Percentiles rank a stretch among this genome's conserved stretches.
Evolutionary conservation across 1,284 basidiomycete genomes (phyloP).

Genomic region (Sporisorium scitamineum): DNA sequence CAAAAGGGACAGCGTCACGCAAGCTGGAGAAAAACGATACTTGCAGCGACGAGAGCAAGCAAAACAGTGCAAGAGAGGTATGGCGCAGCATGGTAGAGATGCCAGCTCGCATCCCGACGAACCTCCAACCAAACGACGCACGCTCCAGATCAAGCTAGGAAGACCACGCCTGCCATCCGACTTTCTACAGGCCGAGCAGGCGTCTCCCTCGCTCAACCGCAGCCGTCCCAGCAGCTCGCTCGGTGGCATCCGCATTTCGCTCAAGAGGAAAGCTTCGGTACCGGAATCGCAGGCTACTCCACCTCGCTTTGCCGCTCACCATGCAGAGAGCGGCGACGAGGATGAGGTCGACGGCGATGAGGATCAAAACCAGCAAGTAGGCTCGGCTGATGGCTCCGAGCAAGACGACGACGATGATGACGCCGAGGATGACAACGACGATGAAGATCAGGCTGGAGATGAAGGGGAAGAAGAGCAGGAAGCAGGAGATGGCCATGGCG

Average conservation of each 20-base stretch:
- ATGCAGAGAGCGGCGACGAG: constrained; percentile 11
- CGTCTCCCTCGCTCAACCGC: constrained; percentile 36
- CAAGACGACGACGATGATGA: constrained; percentile 11
- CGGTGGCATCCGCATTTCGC: constrained; percentile 37
- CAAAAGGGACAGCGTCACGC: not conserved
- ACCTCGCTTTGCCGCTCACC: constrained; percentile 18
- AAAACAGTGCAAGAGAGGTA: constrained; percentile 9
- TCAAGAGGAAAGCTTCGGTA: constrained; percentile 37
- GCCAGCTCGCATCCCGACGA: constrained; percentile 38
- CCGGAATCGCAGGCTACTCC: constrained; percentile 18
- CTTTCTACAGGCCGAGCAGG: constrained; percentile 16
- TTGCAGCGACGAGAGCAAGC: not conserved
- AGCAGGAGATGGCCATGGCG: not conserved
- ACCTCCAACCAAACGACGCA: constrained; percentile 31
- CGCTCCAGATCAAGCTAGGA: constrained; percentile 49
- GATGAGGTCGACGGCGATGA: constrained; percentile 19
- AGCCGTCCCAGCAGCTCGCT: constrained; percentile 4
- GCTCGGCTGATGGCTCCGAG: constrained; percentile 8
- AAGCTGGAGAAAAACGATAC: not conserved
- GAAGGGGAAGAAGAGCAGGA: constrained; percentile 12
- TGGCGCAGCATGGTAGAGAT: constrained; percentile 38
- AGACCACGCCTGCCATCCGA: constrained; percentile 28
- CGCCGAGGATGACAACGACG: constrained; percentile 13
- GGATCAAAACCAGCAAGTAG: constrained; percentile 5
- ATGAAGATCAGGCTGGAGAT: constrained; percentile 4